These are phyloP conservation scores for Cutaneotrichosporon daszewskae DNA, from an alignment of 1,284 basidiomycete genomes.

Conservation along the genomic window DNA sequence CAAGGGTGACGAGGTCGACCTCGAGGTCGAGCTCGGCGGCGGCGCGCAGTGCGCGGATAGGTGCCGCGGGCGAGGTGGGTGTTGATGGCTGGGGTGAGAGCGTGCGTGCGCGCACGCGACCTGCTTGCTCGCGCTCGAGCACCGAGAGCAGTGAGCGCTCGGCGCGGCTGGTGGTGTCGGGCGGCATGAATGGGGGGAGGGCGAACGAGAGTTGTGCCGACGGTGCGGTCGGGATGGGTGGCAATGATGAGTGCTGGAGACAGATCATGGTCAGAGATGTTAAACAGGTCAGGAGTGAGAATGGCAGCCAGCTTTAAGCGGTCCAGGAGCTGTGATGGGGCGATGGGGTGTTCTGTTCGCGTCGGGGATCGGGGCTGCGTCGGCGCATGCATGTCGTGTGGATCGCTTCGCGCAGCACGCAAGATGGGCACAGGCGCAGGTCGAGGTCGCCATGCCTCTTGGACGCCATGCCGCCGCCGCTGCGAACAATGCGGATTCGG, in stretches of 20 bases:
- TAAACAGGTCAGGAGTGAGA: no score
- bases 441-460: no score
- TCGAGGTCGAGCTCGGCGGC: background rate
- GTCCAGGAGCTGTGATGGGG: no score
- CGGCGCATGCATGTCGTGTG: no score
- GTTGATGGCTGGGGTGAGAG: background rate
- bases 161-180: background rate
- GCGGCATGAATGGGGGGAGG: background rate
- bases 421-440: no score
- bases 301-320: no score
- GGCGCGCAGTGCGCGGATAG: background rate
- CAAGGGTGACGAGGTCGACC: conserved; percentile 11
- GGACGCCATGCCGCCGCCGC: no score
- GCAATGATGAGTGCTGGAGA: conserved; percentile 2
- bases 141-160: conserved; percentile 10
- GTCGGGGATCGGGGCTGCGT: no score
- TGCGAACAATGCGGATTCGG: no score
- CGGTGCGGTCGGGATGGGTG: background rate
- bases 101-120: background rate
- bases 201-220: background rate
- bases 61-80: no score
- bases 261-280: conserved; percentile 9
- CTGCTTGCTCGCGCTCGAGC: conserved; percentile 10
- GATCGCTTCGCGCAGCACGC: no score
- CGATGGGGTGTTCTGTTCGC: no score